Conservation (phyloP, 2,329 filamentous ascomycete genomes). For the Coniochaeta pulveracea region DNA sequence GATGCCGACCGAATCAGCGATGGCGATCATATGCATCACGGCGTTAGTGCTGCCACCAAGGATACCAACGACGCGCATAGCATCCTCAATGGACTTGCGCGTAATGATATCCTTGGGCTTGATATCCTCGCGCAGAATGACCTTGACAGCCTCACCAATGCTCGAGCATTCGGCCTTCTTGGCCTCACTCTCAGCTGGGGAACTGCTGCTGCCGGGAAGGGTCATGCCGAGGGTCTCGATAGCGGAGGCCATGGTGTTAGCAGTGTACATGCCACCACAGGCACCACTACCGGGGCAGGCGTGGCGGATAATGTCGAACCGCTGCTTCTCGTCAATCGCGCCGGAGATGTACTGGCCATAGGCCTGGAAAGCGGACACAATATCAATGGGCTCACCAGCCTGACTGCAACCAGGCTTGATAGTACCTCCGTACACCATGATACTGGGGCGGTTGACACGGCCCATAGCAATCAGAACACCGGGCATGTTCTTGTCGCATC, state of each 20-base stretch:
- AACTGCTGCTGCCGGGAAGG: slow-evolving; percentile 71
- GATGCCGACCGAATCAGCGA: slow-evolving; percentile 70
- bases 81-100: slow-evolving; percentile 71
- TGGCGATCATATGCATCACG: slow-evolving; percentile 74
- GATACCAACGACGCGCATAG: slow-evolving; percentile 74
- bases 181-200: slow-evolving; percentile 60
- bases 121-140: slow-evolving; percentile 65
- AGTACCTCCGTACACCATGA: slow-evolving; percentile 97
- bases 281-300: slow-evolving; percentile 79
- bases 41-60: slow-evolving; percentile 80
- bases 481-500: slow-evolving; percentile 99
- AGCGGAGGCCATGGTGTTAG: slow-evolving; percentile 66
- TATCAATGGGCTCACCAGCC: slow-evolving; percentile 71
- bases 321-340: slow-evolving; percentile 80
- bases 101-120: slow-evolving; percentile 69
- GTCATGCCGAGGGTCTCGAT: slow-evolving; percentile 68
- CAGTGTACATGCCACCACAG: slow-evolving; percentile 79
- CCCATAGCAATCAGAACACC: slow-evolving; percentile 90
- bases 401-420: slow-evolving; percentile 84
- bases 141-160: slow-evolving; percentile 64
- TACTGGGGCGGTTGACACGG: slow-evolving; percentile 79
- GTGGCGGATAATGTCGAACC: slow-evolving; percentile 89
- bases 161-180: slow-evolving; percentile 64
- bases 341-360: slow-evolving; percentile 92
- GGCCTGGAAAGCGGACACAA: slow-evolving; percentile 94